A percentile compares a stretch with the other conserved stretches of the same genome.
phyloP scores from a whole-genome alignment of 1,284 basidiomycete species.

The Ustilago shanxiensis region DNA sequence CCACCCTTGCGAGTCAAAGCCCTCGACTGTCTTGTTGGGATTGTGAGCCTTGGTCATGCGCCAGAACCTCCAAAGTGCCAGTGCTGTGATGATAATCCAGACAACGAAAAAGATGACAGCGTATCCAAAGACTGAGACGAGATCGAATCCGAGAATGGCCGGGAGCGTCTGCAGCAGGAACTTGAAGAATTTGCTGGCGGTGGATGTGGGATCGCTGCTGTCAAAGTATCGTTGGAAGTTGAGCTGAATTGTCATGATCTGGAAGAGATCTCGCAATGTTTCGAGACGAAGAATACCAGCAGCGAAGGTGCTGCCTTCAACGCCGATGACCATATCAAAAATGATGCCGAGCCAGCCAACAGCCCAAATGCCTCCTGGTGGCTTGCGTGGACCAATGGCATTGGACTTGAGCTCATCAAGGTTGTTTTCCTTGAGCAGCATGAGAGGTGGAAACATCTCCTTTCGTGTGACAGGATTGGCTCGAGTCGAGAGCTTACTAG shows the following conservation, averaged over 20 bases:
- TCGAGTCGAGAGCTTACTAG: conserved; percentile 49
- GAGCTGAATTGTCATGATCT: conserved; percentile 59
- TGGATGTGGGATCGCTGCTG: conserved; percentile 30
- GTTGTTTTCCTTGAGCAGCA: conserved; percentile 56
- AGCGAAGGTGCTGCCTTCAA: conserved; percentile 61
- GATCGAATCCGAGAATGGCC: conserved; percentile 57
- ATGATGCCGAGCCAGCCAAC: conserved; percentile 56
- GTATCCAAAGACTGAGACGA: conserved; percentile 62
- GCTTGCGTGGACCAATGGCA: conserved; percentile 61
- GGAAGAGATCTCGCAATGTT: conserved; percentile 59
- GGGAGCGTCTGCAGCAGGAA: conserved; percentile 58
- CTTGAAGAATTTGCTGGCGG: conserved; percentile 25
- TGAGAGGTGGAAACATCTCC: conserved; percentile 63
- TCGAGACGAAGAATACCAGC: conserved; percentile 61
- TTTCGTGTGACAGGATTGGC: conserved; percentile 44
- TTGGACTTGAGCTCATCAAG: conserved; percentile 67
- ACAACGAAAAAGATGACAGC: conserved; percentile 57
- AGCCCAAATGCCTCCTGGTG: conserved; percentile 56
- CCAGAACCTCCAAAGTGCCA: conserved; percentile 53
- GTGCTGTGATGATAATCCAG: conserved; percentile 50
- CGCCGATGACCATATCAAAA: conserved; percentile 63
- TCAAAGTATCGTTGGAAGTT: conserved; percentile 44
- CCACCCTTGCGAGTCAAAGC: conserved; percentile 61
- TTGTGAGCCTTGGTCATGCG: conserved; percentile 58
- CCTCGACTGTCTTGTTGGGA: conserved; percentile 60